Base-by-base conservation (phyloP, 805 yeast genomes). In the Barnettozyma californica region DNA sequence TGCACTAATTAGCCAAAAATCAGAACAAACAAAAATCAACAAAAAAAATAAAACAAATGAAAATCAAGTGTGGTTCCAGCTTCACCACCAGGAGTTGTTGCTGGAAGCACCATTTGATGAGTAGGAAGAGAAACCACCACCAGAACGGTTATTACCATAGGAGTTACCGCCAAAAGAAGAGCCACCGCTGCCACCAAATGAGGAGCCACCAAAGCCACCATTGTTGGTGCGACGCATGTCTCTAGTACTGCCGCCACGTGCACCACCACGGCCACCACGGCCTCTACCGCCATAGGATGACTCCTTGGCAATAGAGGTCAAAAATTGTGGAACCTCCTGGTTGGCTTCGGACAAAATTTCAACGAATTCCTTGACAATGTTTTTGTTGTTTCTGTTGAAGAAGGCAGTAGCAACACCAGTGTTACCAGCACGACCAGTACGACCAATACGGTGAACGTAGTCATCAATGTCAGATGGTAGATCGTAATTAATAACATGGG, bases 381-480 rank as follows among this genome's bases (percentile, higher is more conserved):
- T 90, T 66, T 78, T 81, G 81, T 90, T 94, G 68, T 85, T 86
- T 75, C 98, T 87, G 85, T 94, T 94, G 75, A 94, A 88, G 77
- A 94, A 94, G 45, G 99, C 96, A 58, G 97, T 91, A 57, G 99
- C 97, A 62, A 87, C 78, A 87, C 99, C 99, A 54, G 86, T 83
- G 76, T 94, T 94, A 80, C 99, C 99, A 64, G 99, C 99, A 83
- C 99, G 94, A 74, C 99, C 99, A 66, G 99, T 92, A 83, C 99
- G 92, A 81, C 99, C 99, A 67, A 94, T 92, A 77, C 99, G 87
- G 77, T 92, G 99, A 52, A 92, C 99, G 68, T 92, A 92, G 73
- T 94, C 99, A 71, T 94, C 99, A 64, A 92, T 87, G 70, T 94
- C 98, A 67, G 84, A 76, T 69, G 99, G 99, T 68, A 92, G 77